phyloP scores from a whole-genome alignment of 2,329 filamentous ascomycete genomes.

The Corynespora cassiicola region DNA sequence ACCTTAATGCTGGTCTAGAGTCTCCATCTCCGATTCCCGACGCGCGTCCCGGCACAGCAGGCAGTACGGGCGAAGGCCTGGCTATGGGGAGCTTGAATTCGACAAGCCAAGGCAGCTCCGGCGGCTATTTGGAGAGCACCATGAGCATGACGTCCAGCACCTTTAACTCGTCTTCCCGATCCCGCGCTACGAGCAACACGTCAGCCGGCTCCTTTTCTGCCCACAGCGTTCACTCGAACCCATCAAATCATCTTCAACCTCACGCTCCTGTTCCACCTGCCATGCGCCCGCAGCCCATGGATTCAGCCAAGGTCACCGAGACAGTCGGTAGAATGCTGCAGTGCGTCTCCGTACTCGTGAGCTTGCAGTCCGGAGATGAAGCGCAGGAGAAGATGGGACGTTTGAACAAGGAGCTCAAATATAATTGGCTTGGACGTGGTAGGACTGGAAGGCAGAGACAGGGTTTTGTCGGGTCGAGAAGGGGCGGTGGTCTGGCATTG shows the following conservation, averaged over 20 bases:
- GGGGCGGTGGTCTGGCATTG: no score
- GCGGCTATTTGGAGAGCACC: constrained; percentile 75
- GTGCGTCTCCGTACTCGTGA: constrained; percentile 89
- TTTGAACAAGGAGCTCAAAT: constrained; percentile 84
- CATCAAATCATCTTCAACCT: constrained; percentile 22
- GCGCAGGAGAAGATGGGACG: constrained; percentile 81
- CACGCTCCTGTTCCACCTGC: constrained; percentile 25
- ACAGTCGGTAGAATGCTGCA: constrained; percentile 96
- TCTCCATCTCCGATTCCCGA: constrained; percentile 34
- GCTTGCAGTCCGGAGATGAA: constrained; percentile 74
- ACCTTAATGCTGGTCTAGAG: constrained; percentile 57
- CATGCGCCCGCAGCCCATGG: constrained; percentile 43
- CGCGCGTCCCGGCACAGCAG: constrained; percentile 39
- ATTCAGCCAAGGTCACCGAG: constrained; percentile 81
- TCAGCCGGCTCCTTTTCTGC: constrained; percentile 56
- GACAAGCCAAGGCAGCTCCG: constrained; percentile 72
- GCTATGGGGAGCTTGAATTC: constrained; percentile 73
- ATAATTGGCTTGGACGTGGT: constrained; percentile 94
- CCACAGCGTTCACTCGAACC: constrained; percentile 45
- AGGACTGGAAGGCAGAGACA: constrained; percentile 87
- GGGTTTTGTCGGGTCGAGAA: constrained; percentile 80
- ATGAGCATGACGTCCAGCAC: constrained; percentile 59
- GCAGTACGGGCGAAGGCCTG: constrained; percentile 24
- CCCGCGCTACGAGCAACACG: constrained; percentile 86
- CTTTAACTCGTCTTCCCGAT: constrained; percentile 61